phyloP scores from a whole-genome alignment of 1,284 basidiomycete genomes.

The Marasmius tenuissimus region DNA sequence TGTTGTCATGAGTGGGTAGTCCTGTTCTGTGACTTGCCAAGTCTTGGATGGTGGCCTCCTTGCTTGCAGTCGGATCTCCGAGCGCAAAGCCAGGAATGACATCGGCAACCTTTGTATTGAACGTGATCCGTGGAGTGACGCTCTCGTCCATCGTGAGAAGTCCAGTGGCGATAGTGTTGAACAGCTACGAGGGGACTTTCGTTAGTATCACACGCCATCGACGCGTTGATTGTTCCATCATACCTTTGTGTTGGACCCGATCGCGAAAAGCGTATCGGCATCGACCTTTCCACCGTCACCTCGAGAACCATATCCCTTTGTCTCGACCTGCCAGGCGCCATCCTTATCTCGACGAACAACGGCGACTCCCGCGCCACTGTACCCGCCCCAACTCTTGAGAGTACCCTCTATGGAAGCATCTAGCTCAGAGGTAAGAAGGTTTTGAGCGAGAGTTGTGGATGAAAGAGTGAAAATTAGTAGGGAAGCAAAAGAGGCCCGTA shows the following conservation, averaged over 20 bases:
- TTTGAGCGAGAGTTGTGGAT: neutral
- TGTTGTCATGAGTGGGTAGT: constrained; percentile 19
- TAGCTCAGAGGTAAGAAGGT: neutral
- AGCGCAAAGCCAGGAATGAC: constrained; percentile 23
- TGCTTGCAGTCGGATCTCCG: constrained; percentile 18
- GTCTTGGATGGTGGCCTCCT: constrained; percentile 21
- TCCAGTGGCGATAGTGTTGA: constrained; percentile 22
- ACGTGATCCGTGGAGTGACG: constrained; percentile 21
- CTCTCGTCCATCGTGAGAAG: constrained; percentile 25
- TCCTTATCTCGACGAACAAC: constrained; percentile 14
- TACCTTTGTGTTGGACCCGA: constrained; percentile 25
- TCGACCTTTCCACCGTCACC: constrained; percentile 15
- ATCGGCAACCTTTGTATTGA: constrained; percentile 22
- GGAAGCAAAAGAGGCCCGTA: neutral
- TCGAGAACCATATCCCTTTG: constrained; percentile 22
- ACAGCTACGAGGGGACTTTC: constrained; percentile 17
- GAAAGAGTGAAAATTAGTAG: neutral
- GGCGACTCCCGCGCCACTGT: constrained; percentile 18
- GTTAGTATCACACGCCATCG: constrained; percentile 11
- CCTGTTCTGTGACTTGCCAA: constrained; percentile 27
- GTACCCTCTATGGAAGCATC: constrained; percentile 17
- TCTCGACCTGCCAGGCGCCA: constrained; percentile 19
- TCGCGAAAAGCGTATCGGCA: constrained; percentile 20
- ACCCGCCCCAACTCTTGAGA: constrained; percentile 16
- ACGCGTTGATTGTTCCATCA: neutral